Conservation (phyloP, 257 asterid species). For the Capsicum baccatum region DNA sequence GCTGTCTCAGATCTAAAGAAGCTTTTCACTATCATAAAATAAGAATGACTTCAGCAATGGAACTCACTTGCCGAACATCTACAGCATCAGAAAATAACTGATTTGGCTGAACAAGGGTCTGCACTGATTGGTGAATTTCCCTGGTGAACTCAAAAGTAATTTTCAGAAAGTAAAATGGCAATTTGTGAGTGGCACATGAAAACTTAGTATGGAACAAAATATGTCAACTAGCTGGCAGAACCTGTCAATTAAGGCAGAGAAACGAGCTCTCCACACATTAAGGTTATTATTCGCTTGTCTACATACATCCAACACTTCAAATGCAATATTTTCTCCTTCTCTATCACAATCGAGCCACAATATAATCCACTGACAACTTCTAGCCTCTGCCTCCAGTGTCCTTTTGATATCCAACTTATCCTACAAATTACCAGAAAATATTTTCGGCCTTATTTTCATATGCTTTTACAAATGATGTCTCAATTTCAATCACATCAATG, state of each 20-base stretch:
- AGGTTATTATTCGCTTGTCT: conserved; percentile 75
- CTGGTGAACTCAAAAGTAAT: conserved; percentile 52
- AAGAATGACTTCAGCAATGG: conserved; percentile 3
- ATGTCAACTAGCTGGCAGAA: conserved; percentile 43
- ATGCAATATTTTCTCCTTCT: conserved; percentile 99
- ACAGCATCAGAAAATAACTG: conserved; percentile 89
- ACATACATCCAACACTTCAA: conserved; percentile 91
- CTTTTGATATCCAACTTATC: conserved; percentile 83
- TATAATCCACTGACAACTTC: conserved; percentile 90
- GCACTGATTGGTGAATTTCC: conserved; percentile 78
- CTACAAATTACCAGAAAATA: conserved; percentile 43
- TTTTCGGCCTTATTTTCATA: not conserved
- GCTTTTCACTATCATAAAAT: conserved; percentile 15
- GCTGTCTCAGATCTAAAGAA: not conserved
- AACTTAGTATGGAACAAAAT: conserved; percentile 22
- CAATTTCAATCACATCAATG: not conserved
- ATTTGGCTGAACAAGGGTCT: conserved; percentile 80
- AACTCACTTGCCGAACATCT: conserved; percentile 93
- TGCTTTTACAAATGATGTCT: conserved; percentile 12
- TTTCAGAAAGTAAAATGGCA: conserved; percentile 32
- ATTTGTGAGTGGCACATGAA: not conserved
- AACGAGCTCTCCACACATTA: conserved; percentile 90
- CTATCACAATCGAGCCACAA: conserved; percentile 98
- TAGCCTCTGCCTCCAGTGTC: conserved; percentile 93
- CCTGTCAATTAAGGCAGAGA: conserved; percentile 92